Conservation (phyloP, 257 asterid genomes). For the Leonotis leonurus region DNA sequence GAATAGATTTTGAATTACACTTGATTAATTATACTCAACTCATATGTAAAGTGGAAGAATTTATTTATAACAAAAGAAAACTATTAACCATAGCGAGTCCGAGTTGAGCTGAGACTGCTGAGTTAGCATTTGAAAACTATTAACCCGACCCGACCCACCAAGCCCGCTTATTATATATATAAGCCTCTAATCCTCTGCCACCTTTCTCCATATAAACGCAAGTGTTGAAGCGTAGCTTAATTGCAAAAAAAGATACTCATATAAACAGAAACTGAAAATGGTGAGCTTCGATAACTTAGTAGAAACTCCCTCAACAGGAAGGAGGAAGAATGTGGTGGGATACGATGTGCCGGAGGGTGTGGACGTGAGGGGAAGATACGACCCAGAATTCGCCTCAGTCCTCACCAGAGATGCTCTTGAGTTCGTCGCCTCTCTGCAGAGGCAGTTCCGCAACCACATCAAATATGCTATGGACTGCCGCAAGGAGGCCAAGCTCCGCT, state of each 20-base stretch:
- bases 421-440: slow-evolving; percentile 65
- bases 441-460: slow-evolving; percentile 60
- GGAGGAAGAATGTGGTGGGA: slow-evolving; percentile 22
- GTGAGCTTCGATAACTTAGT: slow-evolving; percentile 46
- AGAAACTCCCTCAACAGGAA: slow-evolving; percentile 20
- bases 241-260: background rate
- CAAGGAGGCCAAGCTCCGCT: slow-evolving; percentile 53
- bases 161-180: too few relatives aligned
- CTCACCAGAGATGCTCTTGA: slow-evolving; percentile 59
- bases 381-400: slow-evolving; percentile 51
- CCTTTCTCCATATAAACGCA: background rate
- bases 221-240: too few relatives aligned
- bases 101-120: too few relatives aligned
- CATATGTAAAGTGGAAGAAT: too few relatives aligned
- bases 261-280: slow-evolving; percentile 33
- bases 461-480: slow-evolving; percentile 80
- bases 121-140: too few relatives aligned
- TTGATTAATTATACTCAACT: too few relatives aligned
- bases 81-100: too few relatives aligned
- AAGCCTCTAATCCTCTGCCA: background rate
- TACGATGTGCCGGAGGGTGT: slow-evolving; percentile 87
- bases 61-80: too few relatives aligned
- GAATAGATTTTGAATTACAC: too few relatives aligned
- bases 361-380: slow-evolving; percentile 73
- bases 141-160: too few relatives aligned